A percentile compares a stretch with the other conserved stretches of the same genome.
phyloP scores from a whole-genome alignment of 2,329 filamentous ascomycete genomes.

The Hymenoscyphus fructigenus region DNA sequence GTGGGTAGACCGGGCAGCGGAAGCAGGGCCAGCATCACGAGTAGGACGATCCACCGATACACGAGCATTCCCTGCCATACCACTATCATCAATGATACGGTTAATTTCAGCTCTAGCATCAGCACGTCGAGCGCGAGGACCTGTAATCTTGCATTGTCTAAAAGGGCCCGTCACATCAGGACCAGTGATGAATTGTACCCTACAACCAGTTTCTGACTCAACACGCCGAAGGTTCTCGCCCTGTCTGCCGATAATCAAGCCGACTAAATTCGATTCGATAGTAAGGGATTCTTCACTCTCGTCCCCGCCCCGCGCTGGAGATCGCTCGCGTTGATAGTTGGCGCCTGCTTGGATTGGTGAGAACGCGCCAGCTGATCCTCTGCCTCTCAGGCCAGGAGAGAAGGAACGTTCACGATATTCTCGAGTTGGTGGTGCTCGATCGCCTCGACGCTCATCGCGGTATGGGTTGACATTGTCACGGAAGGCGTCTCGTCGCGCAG shows the following conservation, averaged over 20 bases:
- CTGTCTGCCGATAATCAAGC: slow-evolving; percentile 85
- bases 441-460: slow-evolving; percentile 78
- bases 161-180: slow-evolving; percentile 69
- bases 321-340: slow-evolving; percentile 52
- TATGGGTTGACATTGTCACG: slow-evolving; percentile 80
- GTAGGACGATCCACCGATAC: slow-evolving; percentile 41
- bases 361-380: slow-evolving; percentile 50
- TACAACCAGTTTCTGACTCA: slow-evolving; percentile 76
- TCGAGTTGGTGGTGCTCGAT: slow-evolving; percentile 51
- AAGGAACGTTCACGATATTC: slow-evolving; percentile 70
- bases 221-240: slow-evolving; percentile 87
- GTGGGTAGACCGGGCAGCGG: slow-evolving; percentile 33
- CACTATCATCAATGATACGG: slow-evolving; percentile 84
- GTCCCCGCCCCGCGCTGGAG: slow-evolving; percentile 50
- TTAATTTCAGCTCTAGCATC: slow-evolving; percentile 82
- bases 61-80: slow-evolving; percentile 47
- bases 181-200: slow-evolving; percentile 84
- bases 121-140: slow-evolving; percentile 66
- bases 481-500: slow-evolving; percentile 65
- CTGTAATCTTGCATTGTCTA: slow-evolving; percentile 84
- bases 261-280: slow-evolving; percentile 83
- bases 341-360: slow-evolving; percentile 59
- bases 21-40: slow-evolving; percentile 31
- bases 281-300: slow-evolving; percentile 79
- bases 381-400: slow-evolving; percentile 61